Evolutionary conservation across 2,329 filamentous ascomycete species (phyloP).

Genomic region (Aureobasidium sp.): DNA sequence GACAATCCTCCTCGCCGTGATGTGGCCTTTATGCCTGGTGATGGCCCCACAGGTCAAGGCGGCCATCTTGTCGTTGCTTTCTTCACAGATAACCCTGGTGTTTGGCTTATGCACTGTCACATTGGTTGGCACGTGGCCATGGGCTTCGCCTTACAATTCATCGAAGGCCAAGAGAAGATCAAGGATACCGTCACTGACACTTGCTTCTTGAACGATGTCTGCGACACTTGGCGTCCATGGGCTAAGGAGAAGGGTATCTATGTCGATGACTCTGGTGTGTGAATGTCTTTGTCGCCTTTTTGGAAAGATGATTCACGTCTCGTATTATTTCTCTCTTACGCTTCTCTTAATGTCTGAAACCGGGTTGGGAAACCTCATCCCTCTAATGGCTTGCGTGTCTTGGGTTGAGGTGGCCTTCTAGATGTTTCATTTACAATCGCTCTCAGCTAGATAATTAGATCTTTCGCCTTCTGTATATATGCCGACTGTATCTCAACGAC

Average conservation of each 20-base stretch:
- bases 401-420: not conserved
- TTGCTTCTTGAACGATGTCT: constrained; percentile 18
- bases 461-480: not conserved
- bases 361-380: not conserved
- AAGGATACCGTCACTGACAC: constrained; percentile 12
- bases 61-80: constrained; percentile 28
- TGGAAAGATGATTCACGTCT: not conserved
- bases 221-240: constrained; percentile 18
- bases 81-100: constrained; percentile 26
- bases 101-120: constrained; percentile 23
- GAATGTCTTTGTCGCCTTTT: not conserved
- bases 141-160: constrained; percentile 23
- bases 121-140: constrained; percentile 25
- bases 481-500: not conserved
- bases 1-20: constrained; percentile 26
- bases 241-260: constrained; percentile 14
- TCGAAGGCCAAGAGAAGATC: constrained; percentile 16
- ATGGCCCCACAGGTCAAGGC: constrained; percentile 11
- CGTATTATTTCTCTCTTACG: not conserved
- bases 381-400: not conserved
- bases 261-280: constrained; percentile 18
- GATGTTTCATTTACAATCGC: not conserved
- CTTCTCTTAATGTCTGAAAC: not conserved
- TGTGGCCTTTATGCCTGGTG: constrained; percentile 24
- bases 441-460: not conserved